Base-by-base conservation (phyloP, 306 rosid species). In the Vicia sativa region DNA sequence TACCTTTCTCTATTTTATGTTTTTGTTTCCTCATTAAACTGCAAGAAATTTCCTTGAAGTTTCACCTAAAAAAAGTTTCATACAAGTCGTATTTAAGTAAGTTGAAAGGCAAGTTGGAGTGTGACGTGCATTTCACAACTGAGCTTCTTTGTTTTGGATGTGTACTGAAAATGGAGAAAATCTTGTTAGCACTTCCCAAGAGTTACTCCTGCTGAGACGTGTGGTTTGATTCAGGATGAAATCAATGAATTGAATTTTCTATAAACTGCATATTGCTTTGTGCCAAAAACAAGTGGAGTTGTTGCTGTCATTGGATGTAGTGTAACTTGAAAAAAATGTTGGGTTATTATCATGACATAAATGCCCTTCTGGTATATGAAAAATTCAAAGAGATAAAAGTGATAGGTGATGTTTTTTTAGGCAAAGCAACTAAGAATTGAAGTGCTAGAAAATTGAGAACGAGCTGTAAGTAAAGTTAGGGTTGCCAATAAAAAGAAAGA, bases 11-110 rank as follows among this genome's bases (percentile, higher is more conserved):
- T 9, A 6, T 59, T 77, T 34, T 59, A 21, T 19, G 23, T 37
- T 28, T 71, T 71, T 54, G 7, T 37, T 52, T 53, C 23, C 9
- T 45, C 43, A 67, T 43, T 15, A 18, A 56, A 16, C 3, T 16
- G n/a, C 18, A 15, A 68, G 82, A 78, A 78, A 35, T 67, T 62
- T 73, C 82, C 68, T 34, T 67, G 62, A 78, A 52, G 65, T 73
- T 73, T 78, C 82, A 60, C 41, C 34, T 16, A 7, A 31, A 50
- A 31, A 7, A 19, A 28, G 42, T 57, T 48, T 16, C 19, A 4
- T 18, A 25, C 65, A 31, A 50, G 52, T n/a, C n/a, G n/a, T 29
- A 39, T 65, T 35, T 19, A 3, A 18, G 68, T 64, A 45, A 18
- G 68, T 38, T 77, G 72, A 46, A 35, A 45, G 41, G 14, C 25